Base-by-base conservation (phyloP, 805 yeast genomes). In the Grigorovia jiainica region DNA sequence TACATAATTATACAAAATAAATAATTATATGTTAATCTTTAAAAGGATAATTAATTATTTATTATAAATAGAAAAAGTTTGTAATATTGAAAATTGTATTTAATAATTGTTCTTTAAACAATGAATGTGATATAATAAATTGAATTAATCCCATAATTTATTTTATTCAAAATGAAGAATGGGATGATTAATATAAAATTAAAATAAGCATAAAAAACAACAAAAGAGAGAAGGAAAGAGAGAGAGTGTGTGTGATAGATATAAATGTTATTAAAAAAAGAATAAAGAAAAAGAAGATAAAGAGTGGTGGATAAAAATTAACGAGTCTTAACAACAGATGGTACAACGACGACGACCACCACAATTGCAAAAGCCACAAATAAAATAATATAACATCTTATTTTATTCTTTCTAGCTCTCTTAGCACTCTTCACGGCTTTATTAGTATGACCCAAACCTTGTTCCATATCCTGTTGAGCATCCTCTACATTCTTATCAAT, bases 371-470 rank as follows among this genome's bases (percentile, higher is more conserved):
- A 61, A 51, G 83, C 71, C 41, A 79, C 55, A 48, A 75, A 65
- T 54, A 71, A 60, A 60, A 86, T 79, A 66, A 80, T 67, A 58
- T 76, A 71, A 61, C 95, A 83, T 79, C 92, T 84, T 72, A 86
- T 76, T 71, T 77, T 87, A 80, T 87, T 87, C 64, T 70, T 86
- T 72, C 98, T 80, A 42, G 95, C 94, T 58, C 82, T 81, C 64
- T 80, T 78, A 41, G 97, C 97, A 61, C 78, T 76, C 51, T 75
- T 78, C 45, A 86, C 87, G 18, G 98, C 98, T 63, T 83, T 81
- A 58, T 82, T 78, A 39, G 95, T 87, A 64, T 92, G 95, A 18
- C 92, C 95, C 32, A 87, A 86, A 63, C 97, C 98, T 61, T 81
- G 79, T 68, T 89, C 95, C 54, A 92, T 79, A 61, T 92, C 94